These are phyloP conservation scores for Ophiocordyceps sinensis DNA, from an alignment of 2,329 filamentous ascomycete genomes.

Conservation along the genomic window DNA sequence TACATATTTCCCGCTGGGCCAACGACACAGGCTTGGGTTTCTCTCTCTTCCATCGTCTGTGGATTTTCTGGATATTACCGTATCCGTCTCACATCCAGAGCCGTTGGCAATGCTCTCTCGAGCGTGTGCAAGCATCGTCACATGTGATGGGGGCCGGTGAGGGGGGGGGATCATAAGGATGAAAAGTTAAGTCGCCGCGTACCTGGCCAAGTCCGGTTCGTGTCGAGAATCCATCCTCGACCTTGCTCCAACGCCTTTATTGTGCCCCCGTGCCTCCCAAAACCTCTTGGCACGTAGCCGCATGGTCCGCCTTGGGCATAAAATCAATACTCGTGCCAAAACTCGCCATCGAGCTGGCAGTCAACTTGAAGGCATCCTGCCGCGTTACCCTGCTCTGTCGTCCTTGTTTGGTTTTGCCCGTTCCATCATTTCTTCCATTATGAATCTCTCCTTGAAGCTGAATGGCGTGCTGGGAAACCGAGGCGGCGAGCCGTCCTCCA, in stretches of 20 bases:
- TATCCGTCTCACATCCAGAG: too few species aligned
- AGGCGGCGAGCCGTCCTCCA: constrained; percentile 29
- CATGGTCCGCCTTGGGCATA: constrained; percentile 8
- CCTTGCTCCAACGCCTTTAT: constrained; percentile 14
- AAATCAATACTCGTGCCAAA: constrained; percentile 5
- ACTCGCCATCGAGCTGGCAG: constrained; percentile 7
- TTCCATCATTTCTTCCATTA: constrained; percentile 29
- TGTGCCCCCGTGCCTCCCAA: constrained; percentile 10
- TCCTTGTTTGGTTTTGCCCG: constrained; percentile 12
- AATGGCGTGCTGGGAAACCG: constrained; percentile 30
- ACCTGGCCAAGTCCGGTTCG: not conserved
- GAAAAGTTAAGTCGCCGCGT: not conserved
- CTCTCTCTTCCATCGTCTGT: too few species aligned
- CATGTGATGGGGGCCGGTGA: not conserved
- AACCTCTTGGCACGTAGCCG: constrained; percentile 8
- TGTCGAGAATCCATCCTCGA: not conserved
- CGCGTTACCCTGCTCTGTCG: constrained; percentile 6
- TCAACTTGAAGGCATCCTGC: constrained; percentile 2
- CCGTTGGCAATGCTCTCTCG: too few species aligned
- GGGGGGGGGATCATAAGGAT: not conserved
- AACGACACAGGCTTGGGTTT: too few species aligned
- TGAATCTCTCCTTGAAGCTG: constrained; percentile 33
- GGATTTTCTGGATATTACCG: too few species aligned
- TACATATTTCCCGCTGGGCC: too few species aligned
- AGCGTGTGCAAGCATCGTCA: not conserved